These are phyloP conservation scores for Naganishia sp. DNA, from an alignment of 1,284 basidiomycete genomes.

Conservation along the genomic window DNA sequence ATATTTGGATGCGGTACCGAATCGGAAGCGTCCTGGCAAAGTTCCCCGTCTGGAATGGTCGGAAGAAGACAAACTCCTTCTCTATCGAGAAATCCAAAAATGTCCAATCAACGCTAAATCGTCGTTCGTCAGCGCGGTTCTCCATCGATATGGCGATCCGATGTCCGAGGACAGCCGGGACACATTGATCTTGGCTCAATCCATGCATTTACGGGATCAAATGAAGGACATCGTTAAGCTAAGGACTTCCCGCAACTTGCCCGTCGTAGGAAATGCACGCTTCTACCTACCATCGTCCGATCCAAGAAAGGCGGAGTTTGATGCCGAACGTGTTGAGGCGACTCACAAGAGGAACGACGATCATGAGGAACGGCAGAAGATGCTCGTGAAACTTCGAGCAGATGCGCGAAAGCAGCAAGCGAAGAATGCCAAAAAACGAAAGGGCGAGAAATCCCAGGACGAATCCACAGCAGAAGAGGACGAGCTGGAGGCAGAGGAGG, in stretches of 20 bases:
- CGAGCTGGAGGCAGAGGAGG: constrained; percentile 4
- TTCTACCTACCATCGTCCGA: constrained; percentile 29
- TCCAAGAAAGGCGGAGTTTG: constrained; percentile 13
- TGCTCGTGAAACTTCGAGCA: neutral
- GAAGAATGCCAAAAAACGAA: neutral
- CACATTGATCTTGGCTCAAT: constrained; percentile 5
- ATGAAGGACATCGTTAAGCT: constrained; percentile 31
- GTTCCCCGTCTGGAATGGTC: constrained; percentile 4
- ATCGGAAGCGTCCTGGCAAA: neutral
- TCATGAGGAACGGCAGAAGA: constrained; percentile 4
- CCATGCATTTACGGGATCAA: constrained; percentile 27
- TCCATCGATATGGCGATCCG: constrained; percentile 15
- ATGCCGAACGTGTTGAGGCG: constrained; percentile 10
- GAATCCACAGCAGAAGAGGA: neutral
- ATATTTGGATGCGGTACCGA: constrained; percentile 17
- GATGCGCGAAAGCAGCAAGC: neutral
- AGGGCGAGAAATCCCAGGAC: neutral
- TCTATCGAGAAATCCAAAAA: constrained; percentile 34
- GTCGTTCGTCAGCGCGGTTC: constrained; percentile 20
- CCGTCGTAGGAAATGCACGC: constrained; percentile 24
- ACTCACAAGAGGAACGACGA: neutral
- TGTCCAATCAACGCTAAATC: constrained; percentile 26
- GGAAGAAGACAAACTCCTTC: constrained; percentile 18
- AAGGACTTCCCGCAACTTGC: constrained; percentile 2
- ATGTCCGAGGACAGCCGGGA: neutral